Evolutionary conservation across 2,329 filamentous ascomycete genomes (phyloP), one percentile per base, ranked within the genome.

Genomic region (Exophiala xenobiotica): DNA sequence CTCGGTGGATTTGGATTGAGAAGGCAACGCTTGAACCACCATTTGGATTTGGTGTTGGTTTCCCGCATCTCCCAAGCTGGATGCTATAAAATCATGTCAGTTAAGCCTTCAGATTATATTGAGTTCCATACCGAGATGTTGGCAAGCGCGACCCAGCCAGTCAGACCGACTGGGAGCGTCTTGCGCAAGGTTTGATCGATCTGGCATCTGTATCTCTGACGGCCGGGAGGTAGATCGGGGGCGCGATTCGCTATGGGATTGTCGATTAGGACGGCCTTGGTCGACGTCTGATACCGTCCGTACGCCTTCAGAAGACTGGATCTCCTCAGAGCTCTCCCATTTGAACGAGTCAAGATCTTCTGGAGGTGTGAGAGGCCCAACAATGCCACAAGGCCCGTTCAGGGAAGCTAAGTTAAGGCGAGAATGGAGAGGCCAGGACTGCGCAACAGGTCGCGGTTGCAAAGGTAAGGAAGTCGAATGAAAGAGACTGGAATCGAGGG

Each of bases 1-100:
- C 7, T 42, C 31, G 14, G 54, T 39, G 12, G 54, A 78, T 72
- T 19, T 75, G 71, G 16, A 65, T 68, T 42, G 81, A 12, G 79
- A 57, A 74, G 81, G 12, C 8, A 83, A 70, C 14, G 80, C 81
- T 60, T 85, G 81, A 11, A 80, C 82, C 16, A 84, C 73, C 26
- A 84, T 73, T 59, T 78, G 78, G 44, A 83, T 68, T 19, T 59
- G 16, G 75, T 72, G 55, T 73, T 56, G 56, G 26, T 20, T 46
- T 24, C 14, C 42, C 4, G 49, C 16, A 37, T 56, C 47, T 9
- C 46, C 47, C 1, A 51, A 14, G 11, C 20, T n/a, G 23, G 50
- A 46, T 12, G 51, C 56, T 58, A 33, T 6, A 38, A n/a, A 19
- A 22, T 16, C 12, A 35, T 9, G 38, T 58, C 26, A 58, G 53